These are phyloP conservation scores for apple (Malus domestica) DNA, from an alignment of 306 rosid species.

Conservation along the genomic window ASM211411v1 NC_041803.1:257501-258000, in stretches of 20 bases:
- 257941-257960: background rate
- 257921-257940: no score
- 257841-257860: background rate
- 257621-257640: background rate
- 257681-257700: background rate
- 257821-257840: background rate
- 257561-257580: slow-evolving; percentile 41
- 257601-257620: slow-evolving; percentile 24
- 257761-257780: background rate
- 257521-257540: slow-evolving; percentile 2
- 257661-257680: background rate
- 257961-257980: background rate
- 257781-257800: background rate
- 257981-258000: background rate
- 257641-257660: background rate
- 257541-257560: slow-evolving; percentile 74
- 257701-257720: background rate
- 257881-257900: background rate
- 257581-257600: slow-evolving; percentile 35
- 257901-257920: no score
- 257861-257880: background rate
- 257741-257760: slow-evolving; percentile 17
- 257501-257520: background rate
- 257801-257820: background rate
- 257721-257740: background rate